phyloP scores from a whole-genome alignment of 1,284 basidiomycete species.

The Trichosporon inkin region DNA sequence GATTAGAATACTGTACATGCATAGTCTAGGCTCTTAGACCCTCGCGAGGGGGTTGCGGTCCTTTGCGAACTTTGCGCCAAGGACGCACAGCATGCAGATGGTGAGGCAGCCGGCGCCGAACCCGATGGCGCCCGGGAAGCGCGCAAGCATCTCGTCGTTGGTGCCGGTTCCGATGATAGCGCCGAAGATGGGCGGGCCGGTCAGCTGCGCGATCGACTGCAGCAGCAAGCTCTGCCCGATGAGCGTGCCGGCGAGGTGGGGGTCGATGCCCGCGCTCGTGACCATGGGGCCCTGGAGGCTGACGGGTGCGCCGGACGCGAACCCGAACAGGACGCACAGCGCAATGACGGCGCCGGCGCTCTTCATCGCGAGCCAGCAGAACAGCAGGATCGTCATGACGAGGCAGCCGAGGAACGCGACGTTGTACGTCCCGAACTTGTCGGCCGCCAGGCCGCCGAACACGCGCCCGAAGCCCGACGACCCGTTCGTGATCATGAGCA shows the following conservation, averaged over 20 bases:
- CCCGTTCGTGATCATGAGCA: slow-evolving; percentile 41
- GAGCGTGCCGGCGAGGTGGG: slow-evolving; percentile 37
- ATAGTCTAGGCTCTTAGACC: not conserved
- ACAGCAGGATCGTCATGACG: slow-evolving; percentile 32
- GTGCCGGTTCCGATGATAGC: slow-evolving; percentile 35
- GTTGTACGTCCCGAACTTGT: slow-evolving; percentile 36
- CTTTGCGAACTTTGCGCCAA: slow-evolving; percentile 11
- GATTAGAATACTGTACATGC: too few species aligned
- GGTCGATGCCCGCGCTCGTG: slow-evolving; percentile 30
- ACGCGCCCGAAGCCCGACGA: slow-evolving; percentile 35
- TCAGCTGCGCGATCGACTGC: slow-evolving; percentile 34
- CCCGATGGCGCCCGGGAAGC: slow-evolving; percentile 32
- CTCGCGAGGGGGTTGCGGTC: not conserved
- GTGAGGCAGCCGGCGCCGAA: slow-evolving; percentile 30
- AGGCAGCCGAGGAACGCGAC: slow-evolving; percentile 27
- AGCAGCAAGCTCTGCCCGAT: slow-evolving; percentile 41
- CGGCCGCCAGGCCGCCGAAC: slow-evolving; percentile 29
- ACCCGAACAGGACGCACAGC: slow-evolving; percentile 37
- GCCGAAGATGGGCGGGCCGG: slow-evolving; percentile 39
- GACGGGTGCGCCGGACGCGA: slow-evolving; percentile 35
- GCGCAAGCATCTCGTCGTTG: slow-evolving; percentile 21
- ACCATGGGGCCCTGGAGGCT: slow-evolving; percentile 39
- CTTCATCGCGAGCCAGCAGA: slow-evolving; percentile 35
- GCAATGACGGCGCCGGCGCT: slow-evolving; percentile 26
- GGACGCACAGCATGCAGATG: slow-evolving; percentile 16